Evolutionary conservation across 345 rosid genomes (phyloP).

Genomic region (Eucalyptus cloeziana): DNA sequence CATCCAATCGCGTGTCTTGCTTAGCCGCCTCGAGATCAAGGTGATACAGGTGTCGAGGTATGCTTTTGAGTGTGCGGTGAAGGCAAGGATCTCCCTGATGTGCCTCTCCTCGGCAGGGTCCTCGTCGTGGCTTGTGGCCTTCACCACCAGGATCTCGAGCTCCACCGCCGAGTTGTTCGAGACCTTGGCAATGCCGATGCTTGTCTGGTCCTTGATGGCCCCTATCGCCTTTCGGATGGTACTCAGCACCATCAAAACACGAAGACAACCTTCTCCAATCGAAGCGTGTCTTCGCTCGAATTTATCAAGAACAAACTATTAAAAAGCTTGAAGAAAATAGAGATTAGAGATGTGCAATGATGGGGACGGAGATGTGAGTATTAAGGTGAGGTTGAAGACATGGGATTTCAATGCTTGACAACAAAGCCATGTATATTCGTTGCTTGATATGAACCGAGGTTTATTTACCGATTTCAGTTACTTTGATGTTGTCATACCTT

Average conservation of each 20-base stretch:
- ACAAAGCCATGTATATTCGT: no score
- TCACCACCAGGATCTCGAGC: constrained; percentile 78
- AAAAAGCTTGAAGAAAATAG: background rate
- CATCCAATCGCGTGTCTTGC: constrained; percentile 81
- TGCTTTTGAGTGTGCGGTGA: constrained; percentile 37
- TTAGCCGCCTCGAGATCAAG: constrained; percentile 44
- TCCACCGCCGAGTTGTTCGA: constrained; percentile 81
- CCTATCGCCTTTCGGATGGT: constrained; percentile 83
- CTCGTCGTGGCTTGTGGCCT: constrained; percentile 79
- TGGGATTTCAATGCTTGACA: no score
- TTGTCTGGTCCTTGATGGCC: constrained; percentile 84
- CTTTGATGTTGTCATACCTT: background rate
- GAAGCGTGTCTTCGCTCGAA: background rate
- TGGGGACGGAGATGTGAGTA: background rate
- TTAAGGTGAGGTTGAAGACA: no score
- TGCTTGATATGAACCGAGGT: background rate
- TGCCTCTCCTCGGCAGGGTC: constrained; percentile 78
- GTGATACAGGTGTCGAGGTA: constrained; percentile 54
- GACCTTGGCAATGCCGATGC: constrained; percentile 77
- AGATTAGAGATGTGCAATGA: no score
- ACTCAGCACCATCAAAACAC: background rate
- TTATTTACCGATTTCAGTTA: background rate
- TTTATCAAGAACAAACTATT: background rate
- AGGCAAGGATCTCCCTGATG: constrained; percentile 41
- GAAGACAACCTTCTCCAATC: background rate